These are phyloP conservation scores for Acer saccharum DNA, from an alignment of 345 rosid species.

Conservation along the genomic window DNA sequence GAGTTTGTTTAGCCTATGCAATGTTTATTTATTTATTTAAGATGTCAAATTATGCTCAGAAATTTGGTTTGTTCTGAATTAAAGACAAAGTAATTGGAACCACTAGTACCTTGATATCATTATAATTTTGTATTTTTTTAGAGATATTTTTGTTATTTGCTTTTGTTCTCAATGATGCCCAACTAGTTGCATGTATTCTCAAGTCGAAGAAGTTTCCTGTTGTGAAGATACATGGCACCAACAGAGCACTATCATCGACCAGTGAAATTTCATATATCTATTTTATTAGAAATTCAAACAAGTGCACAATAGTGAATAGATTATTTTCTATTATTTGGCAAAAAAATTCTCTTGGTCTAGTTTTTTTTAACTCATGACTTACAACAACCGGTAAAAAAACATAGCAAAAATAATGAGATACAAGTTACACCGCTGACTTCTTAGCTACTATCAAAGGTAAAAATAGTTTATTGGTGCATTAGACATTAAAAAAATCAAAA, in stretches of 20 bases:
- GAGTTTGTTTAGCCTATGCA: neutral
- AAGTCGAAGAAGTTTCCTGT: neutral
- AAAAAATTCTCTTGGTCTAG: neutral
- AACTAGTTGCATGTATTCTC: neutral
- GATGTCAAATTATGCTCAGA: neutral
- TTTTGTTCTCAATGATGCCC: neutral
- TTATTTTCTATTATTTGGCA: neutral
- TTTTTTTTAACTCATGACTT: neutral
- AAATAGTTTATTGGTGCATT: too few species aligned
- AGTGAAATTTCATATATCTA: neutral
- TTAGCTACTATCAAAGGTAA: too few species aligned
- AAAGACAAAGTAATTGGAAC: conserved; percentile 19
- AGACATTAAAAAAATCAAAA: too few species aligned
- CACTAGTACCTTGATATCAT: neutral
- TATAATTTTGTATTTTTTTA: neutral
- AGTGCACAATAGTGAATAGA: neutral
- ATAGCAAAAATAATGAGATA: neutral
- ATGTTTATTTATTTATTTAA: neutral
- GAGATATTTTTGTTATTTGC: neutral
- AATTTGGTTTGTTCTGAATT: conserved; percentile 14
- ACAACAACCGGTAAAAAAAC: neutral
- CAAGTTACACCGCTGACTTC: neutral
- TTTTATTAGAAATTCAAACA: neutral
- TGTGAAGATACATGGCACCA: neutral
- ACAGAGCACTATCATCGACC: neutral